Base-by-base conservation (phyloP, 495 filamentous ascomycete species). In the Aspergillus mulundensis region DNA sequence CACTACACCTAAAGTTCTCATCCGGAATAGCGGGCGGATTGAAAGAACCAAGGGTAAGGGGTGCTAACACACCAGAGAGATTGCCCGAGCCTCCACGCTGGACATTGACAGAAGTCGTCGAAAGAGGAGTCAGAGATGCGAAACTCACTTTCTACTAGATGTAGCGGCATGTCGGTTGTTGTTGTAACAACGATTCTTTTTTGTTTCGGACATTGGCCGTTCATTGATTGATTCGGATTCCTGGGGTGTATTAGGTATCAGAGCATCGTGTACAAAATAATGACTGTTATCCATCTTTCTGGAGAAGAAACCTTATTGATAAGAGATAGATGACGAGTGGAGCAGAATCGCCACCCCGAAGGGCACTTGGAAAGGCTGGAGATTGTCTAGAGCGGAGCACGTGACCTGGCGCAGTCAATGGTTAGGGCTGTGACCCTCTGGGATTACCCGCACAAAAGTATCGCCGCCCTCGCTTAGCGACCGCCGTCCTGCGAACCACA, bases 1-100 rank as follows among this genome's bases (percentile, higher is more conserved):
- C 90, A 30, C 74, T 96, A 19, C 87, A 93, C 61, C 73, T 95
- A 61, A 95, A 94, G 72, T 94, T 90, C 73, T 91, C 88, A 3
- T 90, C 87, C 3, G 91, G 91, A 44, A 76, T 93, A 59, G 89
- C 90, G 3, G 91, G 91, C 47, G 91, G 91, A 21, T 77, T 85
- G 30, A 51, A 38, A 21, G 82, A 86, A 53, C 82, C 88, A 11
- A 70, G 86, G 34, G 78, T 83, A 1, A 79, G 81, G 18, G 86
- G 80, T 5, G 72, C 83, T 28, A 48, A 52, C 12, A 39, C 59
- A 21, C 58, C 62, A 21, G 53, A 50, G n/a, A 47, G 38, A 20
- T 10, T 28, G 18, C 62, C 61, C 14, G 63, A 70, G 51, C 65
- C 61, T 8, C 71, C 71, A 19, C 58, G 69, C 28, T 74, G 69